phyloP scores from a whole-genome alignment of 257 asterid genomes.

The Forsythia suspensa region DNA sequence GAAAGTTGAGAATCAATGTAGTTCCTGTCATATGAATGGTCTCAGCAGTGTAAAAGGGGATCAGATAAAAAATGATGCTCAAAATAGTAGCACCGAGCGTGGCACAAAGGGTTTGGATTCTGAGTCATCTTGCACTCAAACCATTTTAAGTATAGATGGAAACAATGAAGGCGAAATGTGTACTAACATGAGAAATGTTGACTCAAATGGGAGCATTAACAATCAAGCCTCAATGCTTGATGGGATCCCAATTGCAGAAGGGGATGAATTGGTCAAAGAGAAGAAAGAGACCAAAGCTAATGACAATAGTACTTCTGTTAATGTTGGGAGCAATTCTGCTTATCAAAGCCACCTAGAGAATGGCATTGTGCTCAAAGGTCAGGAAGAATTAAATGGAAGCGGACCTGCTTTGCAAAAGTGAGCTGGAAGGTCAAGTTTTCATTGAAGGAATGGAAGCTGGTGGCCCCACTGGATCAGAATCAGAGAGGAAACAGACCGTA shows the following conservation, averaged over 20 bases:
- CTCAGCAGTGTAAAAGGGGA: conserved; percentile 33
- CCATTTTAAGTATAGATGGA: conserved; percentile 42
- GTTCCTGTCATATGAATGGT: conserved; percentile 53
- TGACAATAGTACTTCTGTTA: conserved; percentile 30
- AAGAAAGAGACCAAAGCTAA: conserved; percentile 42
- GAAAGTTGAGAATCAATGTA: conserved; percentile 42
- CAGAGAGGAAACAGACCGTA: conserved; percentile 37
- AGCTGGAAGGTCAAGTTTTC: conserved; percentile 34
- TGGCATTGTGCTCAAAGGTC: conserved; percentile 32
- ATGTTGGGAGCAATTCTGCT: conserved; percentile 36
- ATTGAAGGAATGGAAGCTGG: conserved; percentile 39
- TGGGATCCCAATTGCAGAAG: conserved; percentile 33
- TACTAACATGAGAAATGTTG: conserved; percentile 33
- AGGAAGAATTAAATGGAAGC: conserved; percentile 36
- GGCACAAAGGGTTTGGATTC: conserved; percentile 54
- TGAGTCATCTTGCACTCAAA: conserved; percentile 43
- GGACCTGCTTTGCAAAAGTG: conserved; percentile 37
- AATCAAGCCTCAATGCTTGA: conserved; percentile 39
- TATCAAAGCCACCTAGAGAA: conserved; percentile 37
- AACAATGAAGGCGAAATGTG: conserved; percentile 41
- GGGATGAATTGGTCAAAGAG: conserved; percentile 31
- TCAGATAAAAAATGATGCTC: conserved; percentile 33
- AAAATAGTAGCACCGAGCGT: conserved; percentile 28
- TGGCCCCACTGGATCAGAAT: conserved; percentile 41
- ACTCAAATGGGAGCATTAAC: conserved; percentile 40